Percentiles rank a stretch among this genome's conserved stretches.
Evolutionary conservation across 2,329 filamentous ascomycete species (phyloP).

Genomic region (Fusarium transvaalense): DNA sequence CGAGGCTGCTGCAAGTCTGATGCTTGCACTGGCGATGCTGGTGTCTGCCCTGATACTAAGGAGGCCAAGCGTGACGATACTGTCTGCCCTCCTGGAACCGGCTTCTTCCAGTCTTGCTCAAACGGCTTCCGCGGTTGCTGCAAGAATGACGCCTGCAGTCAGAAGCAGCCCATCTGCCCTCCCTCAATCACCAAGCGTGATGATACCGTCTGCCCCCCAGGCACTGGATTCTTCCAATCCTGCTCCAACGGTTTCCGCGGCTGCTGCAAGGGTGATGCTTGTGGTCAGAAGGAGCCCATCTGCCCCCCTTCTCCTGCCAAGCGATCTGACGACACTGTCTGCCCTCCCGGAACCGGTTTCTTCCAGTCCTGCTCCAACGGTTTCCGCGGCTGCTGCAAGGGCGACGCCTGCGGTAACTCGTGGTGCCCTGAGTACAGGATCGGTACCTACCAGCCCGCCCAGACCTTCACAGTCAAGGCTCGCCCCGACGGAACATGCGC

Average conservation of each 20-base stretch:
- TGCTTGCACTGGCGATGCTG: too few species aligned
- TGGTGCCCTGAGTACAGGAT: constrained; percentile 38
- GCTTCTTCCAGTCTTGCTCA: constrained; percentile 28
- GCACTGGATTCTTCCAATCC: constrained; percentile 18
- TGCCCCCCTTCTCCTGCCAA: neutral
- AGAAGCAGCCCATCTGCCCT: constrained; percentile 6
- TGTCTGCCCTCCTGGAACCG: constrained; percentile 12
- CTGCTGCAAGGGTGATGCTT: constrained; percentile 26
- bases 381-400: constrained; percentile 36
- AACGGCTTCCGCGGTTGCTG: constrained; percentile 34
- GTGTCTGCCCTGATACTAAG: too few species aligned
- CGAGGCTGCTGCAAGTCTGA: constrained; percentile 28
- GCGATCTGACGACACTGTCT: constrained; percentile 13
- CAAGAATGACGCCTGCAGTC: constrained; percentile 25
- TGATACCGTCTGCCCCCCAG: constrained; percentile 15
- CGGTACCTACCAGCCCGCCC: constrained; percentile 29
- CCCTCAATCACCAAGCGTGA: constrained; percentile 7
- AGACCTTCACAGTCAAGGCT: constrained; percentile 24
- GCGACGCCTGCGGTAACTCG: constrained; percentile 18
- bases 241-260: constrained; percentile 32
- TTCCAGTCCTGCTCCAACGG: constrained; percentile 31
- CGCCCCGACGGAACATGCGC: constrained; percentile 18
- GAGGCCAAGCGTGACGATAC: constrained; percentile 3
- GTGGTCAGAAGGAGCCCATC: neutral
- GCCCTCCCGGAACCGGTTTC: constrained; percentile 14